phyloP scores from a whole-genome alignment of 1,284 basidiomycete genomes.

The Leccinum subfulvum region DNA sequence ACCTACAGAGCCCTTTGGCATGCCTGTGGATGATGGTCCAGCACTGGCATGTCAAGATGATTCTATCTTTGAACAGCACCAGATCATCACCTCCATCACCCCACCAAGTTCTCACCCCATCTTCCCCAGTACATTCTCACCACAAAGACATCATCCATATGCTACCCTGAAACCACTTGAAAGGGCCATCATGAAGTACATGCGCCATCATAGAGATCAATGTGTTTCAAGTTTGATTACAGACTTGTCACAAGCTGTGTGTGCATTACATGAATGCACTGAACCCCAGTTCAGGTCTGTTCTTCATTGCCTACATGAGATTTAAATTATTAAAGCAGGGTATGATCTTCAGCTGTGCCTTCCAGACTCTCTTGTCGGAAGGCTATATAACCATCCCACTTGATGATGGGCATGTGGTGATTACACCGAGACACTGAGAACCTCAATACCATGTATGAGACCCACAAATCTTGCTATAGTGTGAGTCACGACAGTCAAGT shows the following conservation, averaged over 20 bases:
- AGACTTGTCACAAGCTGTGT: conserved; percentile 20
- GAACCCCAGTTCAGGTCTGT: conserved; percentile 24
- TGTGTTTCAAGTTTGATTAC: conserved; percentile 3
- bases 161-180: conserved; percentile 18
- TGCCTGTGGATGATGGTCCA: conserved; percentile 1
- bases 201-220: conserved; percentile 9
- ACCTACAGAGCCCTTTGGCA: not conserved
- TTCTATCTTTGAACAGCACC: not conserved
- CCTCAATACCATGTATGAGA: not conserved
- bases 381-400: conserved; percentile 34
- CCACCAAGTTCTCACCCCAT: conserved; percentile 1
- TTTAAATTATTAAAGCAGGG: conserved; percentile 1
- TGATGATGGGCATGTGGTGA: conserved; percentile 29
- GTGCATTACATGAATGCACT: conserved; percentile 18
- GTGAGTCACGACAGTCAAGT: not conserved
- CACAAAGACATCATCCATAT: conserved; percentile 26
- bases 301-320: not conserved
- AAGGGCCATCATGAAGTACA: conserved; percentile 22
- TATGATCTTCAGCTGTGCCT: conserved; percentile 15
- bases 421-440: conserved; percentile 28
- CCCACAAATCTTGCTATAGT: not conserved
- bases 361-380: conserved; percentile 26
- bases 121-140: conserved; percentile 22
- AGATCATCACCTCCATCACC: not conserved
- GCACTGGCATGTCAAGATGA: conserved; percentile 1